Conservation (phyloP, 75 land plant genomes). For the Adiantum capillusveneris region DNA sequence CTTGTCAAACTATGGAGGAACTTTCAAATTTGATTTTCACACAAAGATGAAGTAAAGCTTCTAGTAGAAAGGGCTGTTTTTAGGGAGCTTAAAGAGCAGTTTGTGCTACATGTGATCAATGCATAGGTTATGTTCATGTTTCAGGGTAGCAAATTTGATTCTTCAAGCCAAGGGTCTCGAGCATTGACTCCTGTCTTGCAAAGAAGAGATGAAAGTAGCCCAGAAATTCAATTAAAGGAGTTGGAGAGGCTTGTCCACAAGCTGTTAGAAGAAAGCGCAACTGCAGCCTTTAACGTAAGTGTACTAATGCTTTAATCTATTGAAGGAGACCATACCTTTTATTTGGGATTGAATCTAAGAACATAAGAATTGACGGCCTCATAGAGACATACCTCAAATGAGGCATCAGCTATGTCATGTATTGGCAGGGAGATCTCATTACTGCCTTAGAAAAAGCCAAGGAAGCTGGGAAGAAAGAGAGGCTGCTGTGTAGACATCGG, state of each 20-base stretch:
- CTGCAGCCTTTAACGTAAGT: constrained; percentile 24
- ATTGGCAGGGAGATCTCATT: constrained; percentile 29
- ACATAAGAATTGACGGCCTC: too few species aligned
- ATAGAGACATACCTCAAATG: too few species aligned
- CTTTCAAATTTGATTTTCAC: not conserved
- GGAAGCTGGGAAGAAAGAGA: constrained; percentile 33
- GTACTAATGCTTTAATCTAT: not conserved
- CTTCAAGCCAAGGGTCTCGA: constrained; percentile 19
- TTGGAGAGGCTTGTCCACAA: constrained; percentile 31
- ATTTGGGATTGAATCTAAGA: too few species aligned
- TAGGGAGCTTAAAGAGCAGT: too few species aligned
- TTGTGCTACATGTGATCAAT: too few species aligned
- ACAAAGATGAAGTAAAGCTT: too few species aligned
- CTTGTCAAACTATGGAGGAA: not conserved
- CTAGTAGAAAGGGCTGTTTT: too few species aligned
- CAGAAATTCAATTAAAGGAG: constrained; percentile 24
- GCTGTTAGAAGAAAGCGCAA: constrained; percentile 35
- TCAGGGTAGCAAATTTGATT: constrained; percentile 31
- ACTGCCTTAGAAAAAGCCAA: constrained; percentile 34
- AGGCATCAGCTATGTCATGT: not conserved
- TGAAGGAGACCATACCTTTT: too few species aligned
- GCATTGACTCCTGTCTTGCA: constrained; percentile 8
- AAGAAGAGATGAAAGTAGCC: constrained; percentile 25
- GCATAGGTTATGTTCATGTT: too few species aligned
- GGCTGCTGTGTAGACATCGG: constrained; percentile 23